Evolutionary conservation across 805 yeast genomes (phyloP), one percentile per base, ranked within the genome.

Genomic region (Zygoascus bituminiphila): DNA sequence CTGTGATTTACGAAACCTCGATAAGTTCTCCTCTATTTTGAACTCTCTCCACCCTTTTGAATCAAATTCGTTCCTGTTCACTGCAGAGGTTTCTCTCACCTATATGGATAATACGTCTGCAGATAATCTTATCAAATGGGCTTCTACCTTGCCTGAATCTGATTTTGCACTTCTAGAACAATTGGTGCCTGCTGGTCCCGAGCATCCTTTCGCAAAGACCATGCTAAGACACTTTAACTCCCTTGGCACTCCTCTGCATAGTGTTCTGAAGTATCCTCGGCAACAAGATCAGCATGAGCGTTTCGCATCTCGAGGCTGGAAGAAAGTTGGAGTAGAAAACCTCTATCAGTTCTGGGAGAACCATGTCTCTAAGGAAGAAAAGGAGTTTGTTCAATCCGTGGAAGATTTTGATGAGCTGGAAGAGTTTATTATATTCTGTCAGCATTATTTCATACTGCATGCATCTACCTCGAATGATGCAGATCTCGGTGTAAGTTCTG

Each of bases 341-440:
- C 65, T 86, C 55, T 69, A 74, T 47, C 75, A 75, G 26, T 74
- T 76, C 53, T 86, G 94, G 94, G 58, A 58, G 12, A 54, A 65
- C 7, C 61, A 73, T 19, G 65, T 81, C 1, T 61, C 70, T 4
- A 52, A 52, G 2, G 67, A 66, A 0, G 58, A 66, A 5, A 77
- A 75, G 55, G 40, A 47, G 0, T 61, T 63, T 37, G 72, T 86
- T 7, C 69, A 68, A 15, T 42, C 58, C 0, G 70, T 83, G 19
- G 94, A 85, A 60, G 76, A 77, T 2, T 86, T 85, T 63, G 95
- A 86, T 62, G 95, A 86, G 64, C 76, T 85, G 78, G 95, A 85
- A 64, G 95, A 85, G 62, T 84, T 85, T 53, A 73, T 80, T 24
- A 59, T 82, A 12, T 85, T 83, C 58, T 77, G 86, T 49, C 91